Percentiles rank a stretch among this genome's conserved stretches.
phyloP scores from a whole-genome alignment of 2,329 filamentous ascomycete genomes.

The Fusarium coicis region DNA sequence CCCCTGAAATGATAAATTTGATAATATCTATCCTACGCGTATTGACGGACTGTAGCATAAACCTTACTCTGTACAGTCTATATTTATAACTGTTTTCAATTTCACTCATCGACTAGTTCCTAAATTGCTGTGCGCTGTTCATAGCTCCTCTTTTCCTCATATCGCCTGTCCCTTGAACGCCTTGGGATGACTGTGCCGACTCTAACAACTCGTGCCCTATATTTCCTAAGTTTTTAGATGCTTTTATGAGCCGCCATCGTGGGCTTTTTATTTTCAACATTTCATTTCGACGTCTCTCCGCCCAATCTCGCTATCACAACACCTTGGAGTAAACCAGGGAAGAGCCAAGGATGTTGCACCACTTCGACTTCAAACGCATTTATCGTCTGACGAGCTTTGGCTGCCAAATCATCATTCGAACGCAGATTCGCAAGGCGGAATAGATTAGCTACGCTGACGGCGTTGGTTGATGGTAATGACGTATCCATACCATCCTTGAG shows the following conservation, averaged over 20 bases:
- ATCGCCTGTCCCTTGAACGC: conserved; percentile 3
- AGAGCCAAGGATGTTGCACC: conserved; percentile 92
- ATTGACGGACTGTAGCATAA: neutral
- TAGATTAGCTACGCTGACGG: conserved; percentile 86
- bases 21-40: conserved; percentile 14
- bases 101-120: neutral
- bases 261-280: conserved; percentile 40
- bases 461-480: conserved; percentile 89
- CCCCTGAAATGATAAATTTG: conserved; percentile 49
- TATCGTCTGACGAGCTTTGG: conserved; percentile 77
- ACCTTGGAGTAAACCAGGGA: conserved; percentile 79
- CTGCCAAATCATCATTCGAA: conserved; percentile 70
- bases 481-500: conserved; percentile 97
- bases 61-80: neutral
- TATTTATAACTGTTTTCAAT: neutral
- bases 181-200: neutral
- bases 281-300: conserved; percentile 55
- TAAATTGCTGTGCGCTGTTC: neutral
- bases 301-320: conserved; percentile 82
- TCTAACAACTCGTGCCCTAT: neutral
- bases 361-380: conserved; percentile 91
- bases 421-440: conserved; percentile 80
- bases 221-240: neutral
- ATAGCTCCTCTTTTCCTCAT: neutral
- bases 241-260: conserved; percentile 34